A percentile compares a stretch with the other conserved stretches of the same genome.
Evolutionary conservation across 2,329 filamentous ascomycete species (phyloP).

Genomic region (Neoascochyta sp.): DNA sequence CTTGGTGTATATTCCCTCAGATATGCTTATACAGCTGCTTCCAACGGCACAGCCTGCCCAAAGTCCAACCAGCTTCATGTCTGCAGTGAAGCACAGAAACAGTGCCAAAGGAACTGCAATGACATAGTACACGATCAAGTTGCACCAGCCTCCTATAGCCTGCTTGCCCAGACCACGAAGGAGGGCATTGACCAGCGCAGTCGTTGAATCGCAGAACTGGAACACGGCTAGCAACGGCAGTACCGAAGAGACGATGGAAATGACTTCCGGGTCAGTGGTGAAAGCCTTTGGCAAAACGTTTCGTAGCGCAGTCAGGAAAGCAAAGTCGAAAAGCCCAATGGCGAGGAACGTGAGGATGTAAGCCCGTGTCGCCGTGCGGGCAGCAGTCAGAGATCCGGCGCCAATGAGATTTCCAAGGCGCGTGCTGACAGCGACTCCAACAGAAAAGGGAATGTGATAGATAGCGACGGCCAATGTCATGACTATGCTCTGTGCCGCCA

Average conservation of each 20-base stretch:
- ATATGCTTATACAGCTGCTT: conserved; percentile 31
- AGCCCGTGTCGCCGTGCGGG: conserved; percentile 32
- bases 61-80: conserved; percentile 35
- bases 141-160: conserved; percentile 39
- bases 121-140: conserved; percentile 38
- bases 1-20: conserved; percentile 32
- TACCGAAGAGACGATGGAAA: conserved; percentile 29
- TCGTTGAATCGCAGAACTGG: conserved; percentile 38
- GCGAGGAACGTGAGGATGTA: conserved; percentile 34
- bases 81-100: conserved; percentile 34
- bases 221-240: conserved; percentile 38
- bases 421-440: conserved; percentile 39
- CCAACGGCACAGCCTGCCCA: conserved; percentile 39
- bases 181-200: conserved; percentile 37
- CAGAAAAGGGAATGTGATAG: conserved; percentile 42
- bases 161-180: conserved; percentile 39
- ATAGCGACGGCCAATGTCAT: conserved; percentile 37
- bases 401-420: conserved; percentile 41
- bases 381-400: conserved; percentile 32
- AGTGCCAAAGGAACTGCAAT: conserved; percentile 39
- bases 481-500: conserved; percentile 68
- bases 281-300: conserved; percentile 35
- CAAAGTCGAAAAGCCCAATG: conserved; percentile 36
- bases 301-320: conserved; percentile 27
- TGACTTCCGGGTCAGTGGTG: conserved; percentile 35